A percentile compares a stretch with the other conserved stretches of the same genome.
phyloP scores from a whole-genome alignment of 2,329 filamentous ascomycete species.

The Mycosphaerella arachidis region DNA sequence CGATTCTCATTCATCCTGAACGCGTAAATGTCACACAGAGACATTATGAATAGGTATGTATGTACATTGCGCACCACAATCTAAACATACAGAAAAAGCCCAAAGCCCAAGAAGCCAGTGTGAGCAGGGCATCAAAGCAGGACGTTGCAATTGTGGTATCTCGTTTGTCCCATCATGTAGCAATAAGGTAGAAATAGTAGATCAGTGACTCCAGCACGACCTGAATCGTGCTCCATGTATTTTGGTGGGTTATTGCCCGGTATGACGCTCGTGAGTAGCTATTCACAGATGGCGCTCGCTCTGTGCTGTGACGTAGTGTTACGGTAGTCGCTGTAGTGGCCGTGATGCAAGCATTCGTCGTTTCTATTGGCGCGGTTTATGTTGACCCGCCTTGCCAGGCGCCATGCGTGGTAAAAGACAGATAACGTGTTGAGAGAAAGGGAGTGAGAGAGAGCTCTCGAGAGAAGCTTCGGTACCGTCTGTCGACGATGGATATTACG shows the following conservation, averaged over 20 bases:
- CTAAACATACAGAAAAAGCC: not conserved
- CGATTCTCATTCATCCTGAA: not conserved
- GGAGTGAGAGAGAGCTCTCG: not conserved
- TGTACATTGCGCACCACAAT: not conserved
- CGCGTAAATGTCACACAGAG: not conserved
- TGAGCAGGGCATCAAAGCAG: not conserved
- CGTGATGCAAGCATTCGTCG: not conserved
- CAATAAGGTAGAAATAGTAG: not conserved
- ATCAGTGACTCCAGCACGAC: not conserved
- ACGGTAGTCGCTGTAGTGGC: not conserved
- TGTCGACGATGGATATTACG: not conserved
- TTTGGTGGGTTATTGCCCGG: not conserved
- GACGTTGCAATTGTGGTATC: slow-evolving; percentile 5
- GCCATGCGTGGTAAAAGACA: not conserved
- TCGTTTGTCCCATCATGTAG: not conserved
- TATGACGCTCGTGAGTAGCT: not conserved
- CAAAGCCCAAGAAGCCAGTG: not conserved
- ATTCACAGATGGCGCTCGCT: not conserved
- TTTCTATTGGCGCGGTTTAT: not conserved
- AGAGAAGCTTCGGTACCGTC: not conserved
- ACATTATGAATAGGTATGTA: not conserved
- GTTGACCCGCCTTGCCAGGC: not conserved
- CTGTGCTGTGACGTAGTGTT: not conserved
- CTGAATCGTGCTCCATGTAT: not conserved
- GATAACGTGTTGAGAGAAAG: not conserved